phyloP scores from a whole-genome alignment of 495 filamentous ascomycete genomes.

The Bathelium albidoporum region DNA sequence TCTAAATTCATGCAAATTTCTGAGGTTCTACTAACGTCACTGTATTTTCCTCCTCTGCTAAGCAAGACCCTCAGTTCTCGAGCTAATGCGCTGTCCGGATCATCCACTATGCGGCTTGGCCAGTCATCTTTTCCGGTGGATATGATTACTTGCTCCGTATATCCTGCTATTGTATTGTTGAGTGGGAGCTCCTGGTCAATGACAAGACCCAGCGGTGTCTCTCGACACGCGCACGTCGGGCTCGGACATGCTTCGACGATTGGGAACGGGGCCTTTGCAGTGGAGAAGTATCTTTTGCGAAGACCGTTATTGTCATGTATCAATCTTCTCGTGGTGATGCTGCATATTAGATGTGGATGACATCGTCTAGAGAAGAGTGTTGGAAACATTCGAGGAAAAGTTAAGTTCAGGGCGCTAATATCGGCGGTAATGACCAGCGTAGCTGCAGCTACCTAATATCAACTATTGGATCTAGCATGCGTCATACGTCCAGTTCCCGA shows the following conservation, averaged over 20 bases:
- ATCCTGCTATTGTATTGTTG: constrained; percentile 65
- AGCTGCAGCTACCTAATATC: too few relatives aligned
- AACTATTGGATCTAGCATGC: too few relatives aligned
- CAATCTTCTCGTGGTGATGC: neutral
- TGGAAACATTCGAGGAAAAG: neutral
- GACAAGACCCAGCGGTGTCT: constrained; percentile 55
- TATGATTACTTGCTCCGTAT: constrained; percentile 72
- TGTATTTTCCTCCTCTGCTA: constrained; percentile 53
- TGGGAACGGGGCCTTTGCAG: constrained; percentile 28
- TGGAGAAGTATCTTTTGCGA: neutral
- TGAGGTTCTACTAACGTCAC: constrained; percentile 51
- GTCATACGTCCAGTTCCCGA: too few relatives aligned
- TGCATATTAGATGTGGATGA: neutral
- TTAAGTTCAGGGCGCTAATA: neutral
- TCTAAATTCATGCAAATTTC: neutral
- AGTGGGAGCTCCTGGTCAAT: constrained; percentile 64
- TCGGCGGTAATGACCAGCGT: too few relatives aligned
- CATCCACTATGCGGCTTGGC: constrained; percentile 60
- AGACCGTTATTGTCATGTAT: neutral
- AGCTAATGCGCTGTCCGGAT: constrained; percentile 52
- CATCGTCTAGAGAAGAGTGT: neutral
- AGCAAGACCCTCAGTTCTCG: constrained; percentile 58
- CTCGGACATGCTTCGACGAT: constrained; percentile 56
- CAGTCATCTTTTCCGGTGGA: constrained; percentile 74
- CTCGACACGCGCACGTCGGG: constrained; percentile 59